Evolutionary conservation across 1,139 yeast species (phyloP).

Genomic region (Pichia norvegensis): DNA sequence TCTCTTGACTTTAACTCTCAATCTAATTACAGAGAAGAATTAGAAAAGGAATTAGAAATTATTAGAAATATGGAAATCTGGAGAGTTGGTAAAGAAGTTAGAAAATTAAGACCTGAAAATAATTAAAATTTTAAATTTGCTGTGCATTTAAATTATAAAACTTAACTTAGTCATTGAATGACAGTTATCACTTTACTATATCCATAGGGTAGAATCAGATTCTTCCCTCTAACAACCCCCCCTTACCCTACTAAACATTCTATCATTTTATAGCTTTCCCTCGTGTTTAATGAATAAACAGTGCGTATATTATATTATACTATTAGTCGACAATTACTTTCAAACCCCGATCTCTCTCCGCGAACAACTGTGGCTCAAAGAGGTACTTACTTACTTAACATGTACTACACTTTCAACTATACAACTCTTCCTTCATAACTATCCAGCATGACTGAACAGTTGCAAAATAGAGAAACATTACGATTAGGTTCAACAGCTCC

Average conservation of each 20-base stretch:
- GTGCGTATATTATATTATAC: slow-evolving; percentile 5
- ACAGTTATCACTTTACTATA: neutral
- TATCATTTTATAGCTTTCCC: slow-evolving; percentile 16
- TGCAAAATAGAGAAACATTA: slow-evolving; percentile 24
- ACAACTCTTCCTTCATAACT: neutral
- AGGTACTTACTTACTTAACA: too few relatives aligned
- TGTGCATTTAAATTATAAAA: neutral
- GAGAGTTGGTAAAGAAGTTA: slow-evolving; percentile 98
- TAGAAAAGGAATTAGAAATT: slow-evolving; percentile 85
- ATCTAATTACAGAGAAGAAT: slow-evolving; percentile 94
- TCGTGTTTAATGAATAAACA: slow-evolving; percentile 29
- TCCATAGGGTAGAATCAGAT: neutral
- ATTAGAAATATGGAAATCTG: slow-evolving; percentile 99
- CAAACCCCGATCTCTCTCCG: neutral
- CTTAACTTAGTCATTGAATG: neutral
- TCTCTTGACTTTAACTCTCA: slow-evolving; percentile 97
- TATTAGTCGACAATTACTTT: too few relatives aligned
- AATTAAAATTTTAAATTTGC: slow-evolving; percentile 38
- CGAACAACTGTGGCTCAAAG: too few relatives aligned
- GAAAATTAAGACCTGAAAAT: slow-evolving; percentile 99
- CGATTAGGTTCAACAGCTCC: slow-evolving; percentile 70
- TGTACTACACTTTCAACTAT: neutral
- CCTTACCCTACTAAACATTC: slow-evolving; percentile 13
- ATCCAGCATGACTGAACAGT: slow-evolving; percentile 23
- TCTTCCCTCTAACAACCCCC: slow-evolving; percentile 7